Conservation (phyloP, 2,329 filamentous ascomycete species). For the Elsinoe australis region DNA sequence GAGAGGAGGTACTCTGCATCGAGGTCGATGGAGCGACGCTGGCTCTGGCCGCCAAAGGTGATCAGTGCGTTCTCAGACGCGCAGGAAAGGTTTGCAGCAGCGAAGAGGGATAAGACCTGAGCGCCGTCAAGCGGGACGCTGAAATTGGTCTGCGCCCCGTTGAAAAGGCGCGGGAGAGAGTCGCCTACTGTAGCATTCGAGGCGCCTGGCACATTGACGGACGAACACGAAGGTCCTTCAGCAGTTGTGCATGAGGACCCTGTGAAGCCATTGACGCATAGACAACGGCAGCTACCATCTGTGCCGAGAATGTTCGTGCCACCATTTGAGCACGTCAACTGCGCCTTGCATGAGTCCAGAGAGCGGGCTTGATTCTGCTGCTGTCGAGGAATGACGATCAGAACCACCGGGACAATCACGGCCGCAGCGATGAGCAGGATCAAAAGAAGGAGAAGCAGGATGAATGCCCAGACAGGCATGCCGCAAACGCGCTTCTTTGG, state of each 20-base stretch:
- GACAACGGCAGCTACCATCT: slow-evolving; percentile 61
- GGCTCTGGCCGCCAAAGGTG: slow-evolving; percentile 58
- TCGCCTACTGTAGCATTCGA: slow-evolving; percentile 72
- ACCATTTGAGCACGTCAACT: slow-evolving; percentile 66
- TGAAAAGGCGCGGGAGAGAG: slow-evolving; percentile 67
- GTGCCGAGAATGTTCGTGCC: slow-evolving; percentile 60
- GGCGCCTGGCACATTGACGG: slow-evolving; percentile 37
- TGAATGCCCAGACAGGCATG: slow-evolving; percentile 69
- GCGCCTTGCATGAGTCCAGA: slow-evolving; percentile 49
- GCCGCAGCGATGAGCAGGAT: slow-evolving; percentile 71
- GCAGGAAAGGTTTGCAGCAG: slow-evolving; percentile 67
- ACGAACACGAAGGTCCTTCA: slow-evolving; percentile 50
- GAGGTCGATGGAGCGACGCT: slow-evolving; percentile 18
- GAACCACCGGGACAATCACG: slow-evolving; percentile 65
- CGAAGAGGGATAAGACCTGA: slow-evolving; percentile 68
- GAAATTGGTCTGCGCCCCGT: slow-evolving; percentile 58
- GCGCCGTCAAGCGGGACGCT: slow-evolving; percentile 65
- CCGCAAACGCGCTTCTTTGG: slow-evolving; percentile 63
- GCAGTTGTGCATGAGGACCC: slow-evolving; percentile 49
- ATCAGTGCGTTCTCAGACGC: slow-evolving; percentile 79
- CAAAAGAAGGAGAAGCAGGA: slow-evolving; percentile 57
- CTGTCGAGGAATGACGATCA: slow-evolving; percentile 52
- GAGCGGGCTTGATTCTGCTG: slow-evolving; percentile 26
- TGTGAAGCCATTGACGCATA: slow-evolving; percentile 84
- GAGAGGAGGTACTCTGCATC: neutral